Percentiles rank a stretch among this genome's conserved stretches.
Conservation (phyloP, 2,329 filamentous ascomycete species). For the Fusarium staphyleae region DNA sequence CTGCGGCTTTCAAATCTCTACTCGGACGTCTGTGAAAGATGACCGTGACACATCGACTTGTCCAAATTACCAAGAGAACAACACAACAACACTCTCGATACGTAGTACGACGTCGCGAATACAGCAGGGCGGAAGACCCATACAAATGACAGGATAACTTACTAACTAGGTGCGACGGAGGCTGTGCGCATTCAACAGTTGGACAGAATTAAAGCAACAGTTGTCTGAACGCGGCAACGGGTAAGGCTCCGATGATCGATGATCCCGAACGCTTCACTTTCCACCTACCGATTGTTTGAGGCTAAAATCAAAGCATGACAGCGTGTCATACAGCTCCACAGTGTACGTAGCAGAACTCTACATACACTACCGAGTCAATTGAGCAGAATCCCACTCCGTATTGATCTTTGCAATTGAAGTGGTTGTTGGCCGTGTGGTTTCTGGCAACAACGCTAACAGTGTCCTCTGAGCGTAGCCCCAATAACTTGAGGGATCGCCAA, state of each 20-base stretch:
- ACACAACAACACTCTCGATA: conserved; percentile 1
- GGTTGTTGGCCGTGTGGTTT: conserved; percentile 8
- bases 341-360: conserved; percentile 6
- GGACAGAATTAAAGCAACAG: conserved; percentile 11
- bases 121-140: conserved; percentile 1
- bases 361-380: conserved; percentile 14
- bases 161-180: conserved; percentile 17
- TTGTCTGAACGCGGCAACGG: conserved; percentile 1
- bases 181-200: conserved; percentile 12
- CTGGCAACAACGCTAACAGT: conserved; percentile 9
- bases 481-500: background rate
- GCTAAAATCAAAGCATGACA: conserved; percentile 22
- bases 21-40: conserved; percentile 3
- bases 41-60: background rate
- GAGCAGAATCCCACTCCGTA: background rate
- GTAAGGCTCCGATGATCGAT: conserved; percentile 6
- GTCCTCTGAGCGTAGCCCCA: conserved; percentile 2
- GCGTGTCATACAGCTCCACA: conserved; percentile 14
- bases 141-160: conserved; percentile 6
- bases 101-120: conserved; percentile 6
- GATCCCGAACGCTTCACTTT: conserved; percentile 10
- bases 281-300: background rate
- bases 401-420: background rate
- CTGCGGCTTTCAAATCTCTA: background rate
- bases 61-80: conserved; percentile 1